Evolutionary conservation across 179 eudicot genomes (phyloP).

Genomic region (Gypsophila paniculata): DNA sequence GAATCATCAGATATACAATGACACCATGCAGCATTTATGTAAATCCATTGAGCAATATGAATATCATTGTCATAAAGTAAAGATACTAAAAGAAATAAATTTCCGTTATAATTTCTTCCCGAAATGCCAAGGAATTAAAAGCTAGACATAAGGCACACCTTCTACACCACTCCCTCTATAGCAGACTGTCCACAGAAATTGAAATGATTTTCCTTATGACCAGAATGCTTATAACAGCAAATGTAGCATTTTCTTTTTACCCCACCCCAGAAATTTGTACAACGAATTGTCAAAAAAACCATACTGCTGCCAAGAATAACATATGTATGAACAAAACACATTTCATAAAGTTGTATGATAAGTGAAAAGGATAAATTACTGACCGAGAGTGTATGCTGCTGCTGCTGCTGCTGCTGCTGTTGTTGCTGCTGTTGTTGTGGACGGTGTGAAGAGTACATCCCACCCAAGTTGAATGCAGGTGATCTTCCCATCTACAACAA

Average conservation of each 20-base stretch:
- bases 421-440: conserved; percentile 52
- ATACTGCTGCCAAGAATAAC: neutral
- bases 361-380: conserved; percentile 48
- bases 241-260: neutral
- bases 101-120: neutral
- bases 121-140: neutral
- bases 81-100: neutral
- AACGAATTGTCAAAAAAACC: neutral
- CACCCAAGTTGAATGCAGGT: conserved; percentile 77
- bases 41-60: neutral
- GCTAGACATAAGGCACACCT: neutral
- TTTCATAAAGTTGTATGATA: conserved; percentile 17
- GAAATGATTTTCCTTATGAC: neutral
- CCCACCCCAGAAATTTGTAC: neutral
- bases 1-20: neutral
- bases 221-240: neutral
- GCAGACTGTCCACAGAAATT: neutral
- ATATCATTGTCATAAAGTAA: neutral
- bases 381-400: conserved; percentile 57
- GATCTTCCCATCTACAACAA: conserved; percentile 72
- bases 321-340: neutral
- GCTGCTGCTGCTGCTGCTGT: conserved; percentile 42
- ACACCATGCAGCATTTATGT: neutral
- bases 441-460: conserved; percentile 69
- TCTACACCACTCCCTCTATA: neutral